phyloP scores from a whole-genome alignment of 2,329 filamentous ascomycete species.

The Incumbomyces delicatus region DNA sequence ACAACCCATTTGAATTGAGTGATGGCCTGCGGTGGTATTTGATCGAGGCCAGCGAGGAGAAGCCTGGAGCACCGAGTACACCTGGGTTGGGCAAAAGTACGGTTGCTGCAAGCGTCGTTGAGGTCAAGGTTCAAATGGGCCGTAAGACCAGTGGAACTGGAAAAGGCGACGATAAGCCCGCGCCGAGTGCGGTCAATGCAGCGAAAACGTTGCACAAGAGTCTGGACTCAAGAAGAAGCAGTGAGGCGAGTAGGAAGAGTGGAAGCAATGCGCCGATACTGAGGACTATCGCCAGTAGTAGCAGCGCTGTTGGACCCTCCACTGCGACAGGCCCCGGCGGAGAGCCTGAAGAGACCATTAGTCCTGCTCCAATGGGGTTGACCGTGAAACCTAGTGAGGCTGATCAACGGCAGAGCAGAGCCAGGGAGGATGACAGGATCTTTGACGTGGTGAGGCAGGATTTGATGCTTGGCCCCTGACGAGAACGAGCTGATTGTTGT shows the following conservation, averaged over 20 bases:
- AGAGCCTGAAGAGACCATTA: slow-evolving; percentile 9
- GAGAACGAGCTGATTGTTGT: slow-evolving; percentile 1
- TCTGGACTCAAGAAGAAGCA: slow-evolving; percentile 82
- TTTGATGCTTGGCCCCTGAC: slow-evolving; percentile 35
- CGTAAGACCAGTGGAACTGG: slow-evolving; percentile 16
- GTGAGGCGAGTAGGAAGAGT: slow-evolving; percentile 72
- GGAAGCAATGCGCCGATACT: slow-evolving; percentile 13
- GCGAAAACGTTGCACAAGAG: slow-evolving; percentile 70
- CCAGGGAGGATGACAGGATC: slow-evolving; percentile 31
- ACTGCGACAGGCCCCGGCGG: slow-evolving; percentile 1
- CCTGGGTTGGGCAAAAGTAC: slow-evolving; percentile 87
- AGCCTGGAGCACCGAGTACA: slow-evolving; percentile 80
- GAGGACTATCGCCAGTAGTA: background rate
- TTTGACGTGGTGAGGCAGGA: slow-evolving; percentile 42
- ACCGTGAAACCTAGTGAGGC: slow-evolving; percentile 7
- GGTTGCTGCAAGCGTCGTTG: slow-evolving; percentile 76
- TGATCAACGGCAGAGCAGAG: background rate
- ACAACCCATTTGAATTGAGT: slow-evolving; percentile 93
- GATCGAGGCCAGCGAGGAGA: slow-evolving; percentile 87
- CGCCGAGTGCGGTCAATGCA: slow-evolving; percentile 24
- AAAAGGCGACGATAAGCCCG: slow-evolving; percentile 14
- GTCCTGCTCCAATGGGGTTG: slow-evolving; percentile 12
- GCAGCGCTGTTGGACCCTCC: background rate
- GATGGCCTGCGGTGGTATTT: slow-evolving; percentile 95
- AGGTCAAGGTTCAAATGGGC: slow-evolving; percentile 61